Evolutionary conservation across 805 yeast genomes (phyloP).

Genomic region (Nakazawaea sp.): DNA sequence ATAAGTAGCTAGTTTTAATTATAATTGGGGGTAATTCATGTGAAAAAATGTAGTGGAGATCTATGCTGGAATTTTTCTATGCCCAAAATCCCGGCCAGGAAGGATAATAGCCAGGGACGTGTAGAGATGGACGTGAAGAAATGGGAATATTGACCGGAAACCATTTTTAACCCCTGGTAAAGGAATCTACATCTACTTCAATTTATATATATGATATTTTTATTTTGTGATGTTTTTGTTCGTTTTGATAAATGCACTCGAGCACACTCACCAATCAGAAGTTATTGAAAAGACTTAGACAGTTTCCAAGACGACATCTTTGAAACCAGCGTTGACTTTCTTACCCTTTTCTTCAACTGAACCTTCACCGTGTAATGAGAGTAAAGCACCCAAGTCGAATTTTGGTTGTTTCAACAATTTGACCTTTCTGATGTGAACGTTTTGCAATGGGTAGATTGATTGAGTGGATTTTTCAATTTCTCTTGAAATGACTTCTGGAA

Average conservation of each 20-base stretch:
- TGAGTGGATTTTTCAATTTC: conserved; percentile 96
- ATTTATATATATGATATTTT: not conserved
- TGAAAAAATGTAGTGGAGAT: not conserved
- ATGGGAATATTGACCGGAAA: no score
- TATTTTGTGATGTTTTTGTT: not conserved
- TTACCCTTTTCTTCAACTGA: conserved; percentile 94
- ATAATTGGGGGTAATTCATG: not conserved
- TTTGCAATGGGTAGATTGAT: conserved; percentile 94
- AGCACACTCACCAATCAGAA: not conserved
- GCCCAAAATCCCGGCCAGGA: no score
- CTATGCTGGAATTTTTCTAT: no score
- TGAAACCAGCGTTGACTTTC: conserved; percentile 92
- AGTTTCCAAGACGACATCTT: conserved; percentile 96
- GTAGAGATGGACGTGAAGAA: no score
- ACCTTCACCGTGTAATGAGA: conserved; percentile 96
- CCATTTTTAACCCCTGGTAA: no score
- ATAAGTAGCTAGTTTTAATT: not conserved
- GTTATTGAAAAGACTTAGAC: conserved; percentile 51
- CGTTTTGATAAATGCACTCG: conserved; percentile 1
- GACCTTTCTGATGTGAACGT: conserved; percentile 98
- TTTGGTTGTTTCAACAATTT: conserved; percentile 98
- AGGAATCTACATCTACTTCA: not conserved
- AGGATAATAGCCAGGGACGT: no score
- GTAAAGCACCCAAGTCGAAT: conserved; percentile 94
- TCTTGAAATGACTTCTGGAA: conserved; percentile 98